Base-by-base conservation (phyloP, 2,329 filamentous ascomycete genomes). In the Penicillium decumbens region DNA sequence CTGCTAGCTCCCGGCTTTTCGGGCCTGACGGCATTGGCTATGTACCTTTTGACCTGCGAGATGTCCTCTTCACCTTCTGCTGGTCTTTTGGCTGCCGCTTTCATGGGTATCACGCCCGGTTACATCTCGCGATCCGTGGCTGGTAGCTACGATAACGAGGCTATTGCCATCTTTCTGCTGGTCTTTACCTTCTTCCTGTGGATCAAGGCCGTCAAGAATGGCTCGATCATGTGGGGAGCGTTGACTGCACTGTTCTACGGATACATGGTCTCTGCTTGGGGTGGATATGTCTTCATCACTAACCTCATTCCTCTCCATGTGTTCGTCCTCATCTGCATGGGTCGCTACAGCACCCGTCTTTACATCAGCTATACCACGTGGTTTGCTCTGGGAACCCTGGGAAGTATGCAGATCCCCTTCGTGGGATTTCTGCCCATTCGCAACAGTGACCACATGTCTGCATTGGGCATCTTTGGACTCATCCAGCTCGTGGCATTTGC, bases 261-360 rank as follows among this genome's bases (percentile, higher is more conserved):
- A 66, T 98, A 98, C 83, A 98, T 98, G 93, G 93, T 98, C 57
- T 93, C 92, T 42, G 95, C 95, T 15, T 98, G 93, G 93, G 93
- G 93, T 80, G 93, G 93, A 67, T 98, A 98, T 72, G 93, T 95
- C 65, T 98, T 98, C 81, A 98, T 98, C 68, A 98, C 95, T 54
- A 96, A 95, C 71, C 77, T 98, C 73, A 84, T 98, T 51, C 93
- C 93, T 32, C 82, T 98, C 60, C 93, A 98, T 72, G 85, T 89
- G 6, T 91, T 98, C 63, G 89, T 95, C 41, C 80, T 98, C 60
- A 86, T 98, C 65, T 89, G 87, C 75, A 98, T 98, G 92, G 95
- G 95, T 44, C 80, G 93, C 52, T 98, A 95, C 74, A 97, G 91
- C 77, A 86, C 88, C 51, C 84, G 93, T 52, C 78, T 98, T 18